Conservation (phyloP, 2,329 filamentous ascomycete genomes). For the Ilyonectria sp. region DNA sequence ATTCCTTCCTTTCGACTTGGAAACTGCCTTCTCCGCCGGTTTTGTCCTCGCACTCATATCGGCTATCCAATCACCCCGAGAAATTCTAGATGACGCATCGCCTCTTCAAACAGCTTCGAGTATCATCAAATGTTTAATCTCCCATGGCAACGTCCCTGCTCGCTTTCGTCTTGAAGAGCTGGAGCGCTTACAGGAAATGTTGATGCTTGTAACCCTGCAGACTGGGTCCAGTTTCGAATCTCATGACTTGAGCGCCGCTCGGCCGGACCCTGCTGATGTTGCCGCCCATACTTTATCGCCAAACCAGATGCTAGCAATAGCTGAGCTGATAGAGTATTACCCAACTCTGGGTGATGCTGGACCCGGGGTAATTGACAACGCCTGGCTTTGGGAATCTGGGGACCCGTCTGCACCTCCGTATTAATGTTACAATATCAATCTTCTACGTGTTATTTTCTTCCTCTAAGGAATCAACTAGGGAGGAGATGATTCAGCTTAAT, state of each 20-base stretch:
- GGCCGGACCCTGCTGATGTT: background rate
- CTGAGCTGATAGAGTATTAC: constrained; percentile 4
- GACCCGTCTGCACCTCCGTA: too few relatives aligned
- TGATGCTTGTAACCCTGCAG: background rate
- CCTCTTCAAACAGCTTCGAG: background rate
- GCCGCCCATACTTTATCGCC: constrained; percentile 4
- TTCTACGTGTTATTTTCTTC: too few relatives aligned
- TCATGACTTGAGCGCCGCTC: background rate
- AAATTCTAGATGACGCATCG: constrained; percentile 7
- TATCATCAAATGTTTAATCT: constrained; percentile 12
- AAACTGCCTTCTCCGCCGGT: constrained; percentile 23
- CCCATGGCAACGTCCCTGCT: constrained; percentile 15
- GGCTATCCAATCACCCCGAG: constrained; percentile 7
- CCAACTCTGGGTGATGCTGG: background rate
- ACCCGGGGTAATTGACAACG: background rate
- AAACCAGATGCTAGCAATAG: constrained; percentile 15
- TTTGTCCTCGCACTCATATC: constrained; percentile 22
- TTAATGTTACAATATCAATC: too few relatives aligned
- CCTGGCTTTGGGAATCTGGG: constrained; percentile 11
- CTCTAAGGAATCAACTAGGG: too few relatives aligned
- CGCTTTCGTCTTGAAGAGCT: constrained; percentile 18
- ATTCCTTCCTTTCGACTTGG: constrained; percentile 26
- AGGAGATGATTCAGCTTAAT: too few relatives aligned
- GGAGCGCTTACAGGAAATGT: constrained; percentile 15
- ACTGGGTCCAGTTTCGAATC: background rate